Conservation (phyloP, 257 asterid genomes). For the Forsythia suspensa region DNA sequence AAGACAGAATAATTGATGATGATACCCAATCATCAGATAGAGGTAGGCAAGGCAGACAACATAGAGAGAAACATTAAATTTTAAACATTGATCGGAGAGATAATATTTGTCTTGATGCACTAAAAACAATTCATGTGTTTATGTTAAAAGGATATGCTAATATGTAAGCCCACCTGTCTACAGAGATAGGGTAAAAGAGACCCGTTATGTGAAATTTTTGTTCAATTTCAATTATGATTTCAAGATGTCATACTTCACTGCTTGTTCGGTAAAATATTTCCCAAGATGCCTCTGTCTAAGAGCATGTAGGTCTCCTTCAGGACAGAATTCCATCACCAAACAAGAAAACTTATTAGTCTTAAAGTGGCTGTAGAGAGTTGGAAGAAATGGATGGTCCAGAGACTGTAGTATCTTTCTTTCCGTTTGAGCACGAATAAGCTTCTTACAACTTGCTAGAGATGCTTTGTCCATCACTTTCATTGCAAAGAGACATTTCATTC, state of each 20-base stretch:
- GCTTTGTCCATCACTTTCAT: too few species aligned
- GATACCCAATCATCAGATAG: slow-evolving; percentile 4
- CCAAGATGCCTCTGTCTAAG: slow-evolving; percentile 42
- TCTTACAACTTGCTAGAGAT: too few species aligned
- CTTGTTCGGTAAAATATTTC: slow-evolving; percentile 50
- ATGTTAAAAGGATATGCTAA: not conserved
- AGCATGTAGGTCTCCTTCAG: slow-evolving; percentile 50
- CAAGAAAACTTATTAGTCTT: slow-evolving; percentile 45
- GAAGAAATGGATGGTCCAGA: slow-evolving; percentile 55
- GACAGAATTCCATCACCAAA: slow-evolving; percentile 37
- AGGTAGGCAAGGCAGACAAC: slow-evolving; percentile 6
- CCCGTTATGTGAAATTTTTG: too few species aligned
- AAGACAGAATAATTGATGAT: slow-evolving; percentile 2
- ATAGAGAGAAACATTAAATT: slow-evolving; percentile 4
- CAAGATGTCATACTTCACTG: slow-evolving; percentile 36
- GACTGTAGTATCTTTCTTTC: too few species aligned
- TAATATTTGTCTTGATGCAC: not conserved
- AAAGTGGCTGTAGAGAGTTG: slow-evolving; percentile 45
- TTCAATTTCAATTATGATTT: too few species aligned
- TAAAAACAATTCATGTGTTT: not conserved
- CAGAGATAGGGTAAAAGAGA: not conserved
- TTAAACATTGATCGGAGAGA: slow-evolving; percentile 3
- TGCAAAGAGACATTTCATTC: too few species aligned
- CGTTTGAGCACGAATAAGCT: too few species aligned
- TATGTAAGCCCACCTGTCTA: not conserved